phyloP scores from a whole-genome alignment of 371 early-diverging fungal species.

The Batrachochytrium dendrobatidis region DNA sequence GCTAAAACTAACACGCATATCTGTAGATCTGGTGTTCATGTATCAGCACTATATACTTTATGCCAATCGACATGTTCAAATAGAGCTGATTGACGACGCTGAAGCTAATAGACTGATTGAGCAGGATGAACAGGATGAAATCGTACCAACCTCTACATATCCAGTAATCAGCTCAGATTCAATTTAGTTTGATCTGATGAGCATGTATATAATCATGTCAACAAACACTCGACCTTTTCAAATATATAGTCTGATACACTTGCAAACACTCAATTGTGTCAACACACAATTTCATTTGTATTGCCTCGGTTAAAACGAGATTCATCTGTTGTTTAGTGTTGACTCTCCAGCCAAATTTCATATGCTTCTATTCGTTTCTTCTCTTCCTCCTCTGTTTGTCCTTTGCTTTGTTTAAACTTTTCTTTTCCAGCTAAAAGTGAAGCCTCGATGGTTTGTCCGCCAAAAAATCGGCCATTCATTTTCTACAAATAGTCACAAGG shows the following conservation, averaged over 20 bases:
- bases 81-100: conserved; percentile 1
- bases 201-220: no score
- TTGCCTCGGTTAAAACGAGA: no score
- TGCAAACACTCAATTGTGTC: no score
- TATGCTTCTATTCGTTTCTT: conserved; percentile 68
- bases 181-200: no score
- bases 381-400: conserved; percentile 63
- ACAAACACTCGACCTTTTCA: no score
- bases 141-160: no score
- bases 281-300: no score
- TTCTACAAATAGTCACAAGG: conserved; percentile 45
- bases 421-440: conserved; percentile 72
- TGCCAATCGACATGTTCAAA: not conserved
- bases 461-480: conserved; percentile 90
- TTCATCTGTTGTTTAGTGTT: conserved; percentile 16
- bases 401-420: conserved; percentile 46
- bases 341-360: conserved; percentile 70
- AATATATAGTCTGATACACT: no score
- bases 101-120: not conserved
- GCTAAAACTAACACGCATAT: not conserved
- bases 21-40: conserved; percentile 66
- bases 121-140: not conserved
- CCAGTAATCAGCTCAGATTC: no score
- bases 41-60: conserved; percentile 62
- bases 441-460: conserved; percentile 73